phyloP scores from a whole-genome alignment of 2,329 filamentous ascomycete genomes.

The Sporothrix pallida region DNA sequence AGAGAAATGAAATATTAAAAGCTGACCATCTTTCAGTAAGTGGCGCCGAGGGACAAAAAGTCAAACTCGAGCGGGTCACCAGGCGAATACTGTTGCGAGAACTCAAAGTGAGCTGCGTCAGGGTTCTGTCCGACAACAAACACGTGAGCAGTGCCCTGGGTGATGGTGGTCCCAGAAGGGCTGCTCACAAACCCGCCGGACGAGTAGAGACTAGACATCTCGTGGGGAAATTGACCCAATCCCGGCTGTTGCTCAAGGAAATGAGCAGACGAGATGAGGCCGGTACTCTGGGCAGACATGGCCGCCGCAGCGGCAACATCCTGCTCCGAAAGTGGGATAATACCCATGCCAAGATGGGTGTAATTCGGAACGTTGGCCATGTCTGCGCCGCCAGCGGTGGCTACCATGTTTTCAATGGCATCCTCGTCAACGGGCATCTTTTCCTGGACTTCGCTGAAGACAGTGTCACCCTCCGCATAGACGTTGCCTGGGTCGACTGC shows the following conservation, averaged over 20 bases:
- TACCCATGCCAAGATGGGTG: conserved; percentile 16
- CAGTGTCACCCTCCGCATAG: neutral
- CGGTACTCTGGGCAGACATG: conserved; percentile 29
- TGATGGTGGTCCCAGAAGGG: conserved; percentile 30
- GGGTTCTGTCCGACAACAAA: neutral
- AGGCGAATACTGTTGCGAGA: neutral
- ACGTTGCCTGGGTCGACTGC: neutral
- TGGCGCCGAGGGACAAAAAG: neutral
- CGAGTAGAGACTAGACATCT: conserved; percentile 6
- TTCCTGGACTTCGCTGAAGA: neutral
- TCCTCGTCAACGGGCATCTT: neutral
- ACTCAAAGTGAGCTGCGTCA: conserved; percentile 3
- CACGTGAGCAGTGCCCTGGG: conserved; percentile 25
- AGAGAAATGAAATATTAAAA: neutral
- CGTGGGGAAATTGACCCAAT: conserved; percentile 28
- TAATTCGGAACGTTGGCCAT: neutral
- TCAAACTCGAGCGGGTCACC: conserved; percentile 20
- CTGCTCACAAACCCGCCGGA: conserved; percentile 15
- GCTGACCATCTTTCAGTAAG: neutral
- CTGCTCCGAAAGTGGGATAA: neutral
- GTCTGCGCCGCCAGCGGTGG: neutral
- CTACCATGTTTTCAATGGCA: conserved; percentile 15
- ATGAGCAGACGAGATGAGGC: conserved; percentile 41
- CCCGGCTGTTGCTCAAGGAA: conserved; percentile 37
- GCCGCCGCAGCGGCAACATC: neutral